phyloP scores from a whole-genome alignment of 2,329 filamentous ascomycete species.

The Fusarium denticulatum region DNA sequence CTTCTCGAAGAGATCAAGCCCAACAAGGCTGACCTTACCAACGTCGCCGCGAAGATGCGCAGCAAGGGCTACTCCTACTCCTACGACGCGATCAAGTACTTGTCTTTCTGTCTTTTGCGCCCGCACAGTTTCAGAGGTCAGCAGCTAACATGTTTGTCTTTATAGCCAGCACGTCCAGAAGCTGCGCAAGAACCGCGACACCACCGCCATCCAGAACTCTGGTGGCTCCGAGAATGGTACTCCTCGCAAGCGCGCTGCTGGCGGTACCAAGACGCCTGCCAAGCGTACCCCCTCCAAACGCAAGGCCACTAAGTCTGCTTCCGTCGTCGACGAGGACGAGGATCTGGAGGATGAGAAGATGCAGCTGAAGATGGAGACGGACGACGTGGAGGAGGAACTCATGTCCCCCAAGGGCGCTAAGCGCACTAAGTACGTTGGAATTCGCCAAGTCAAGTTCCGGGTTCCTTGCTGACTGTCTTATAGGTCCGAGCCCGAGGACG shows the following conservation, averaged over 20 bases:
- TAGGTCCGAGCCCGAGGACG: constrained; percentile 30
- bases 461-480: constrained; percentile 1
- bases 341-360: constrained; percentile 39
- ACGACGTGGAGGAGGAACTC: constrained; percentile 9
- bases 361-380: constrained; percentile 43
- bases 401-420: constrained; percentile 36
- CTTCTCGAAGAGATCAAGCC: constrained; percentile 51
- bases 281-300: constrained; percentile 45
- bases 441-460: too few relatives aligned
- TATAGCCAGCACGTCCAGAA: constrained; percentile 59
- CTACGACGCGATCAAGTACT: constrained; percentile 54
- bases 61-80: constrained; percentile 52
- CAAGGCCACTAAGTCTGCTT: constrained; percentile 35
- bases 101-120: background rate
- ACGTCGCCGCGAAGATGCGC: constrained; percentile 46
- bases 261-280: constrained; percentile 29
- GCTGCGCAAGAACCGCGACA: constrained; percentile 51
- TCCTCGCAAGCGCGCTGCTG: constrained; percentile 36
- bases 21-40: constrained; percentile 46
- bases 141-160: constrained; percentile 23
- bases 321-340: constrained; percentile 34
- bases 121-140: background rate
- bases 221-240: constrained; percentile 28
- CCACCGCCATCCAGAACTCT: constrained; percentile 33
- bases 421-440: constrained; percentile 38